Base-by-base conservation (phyloP, 1,284 basidiomycete genomes). In the Cryptococcus sp. region DNA sequence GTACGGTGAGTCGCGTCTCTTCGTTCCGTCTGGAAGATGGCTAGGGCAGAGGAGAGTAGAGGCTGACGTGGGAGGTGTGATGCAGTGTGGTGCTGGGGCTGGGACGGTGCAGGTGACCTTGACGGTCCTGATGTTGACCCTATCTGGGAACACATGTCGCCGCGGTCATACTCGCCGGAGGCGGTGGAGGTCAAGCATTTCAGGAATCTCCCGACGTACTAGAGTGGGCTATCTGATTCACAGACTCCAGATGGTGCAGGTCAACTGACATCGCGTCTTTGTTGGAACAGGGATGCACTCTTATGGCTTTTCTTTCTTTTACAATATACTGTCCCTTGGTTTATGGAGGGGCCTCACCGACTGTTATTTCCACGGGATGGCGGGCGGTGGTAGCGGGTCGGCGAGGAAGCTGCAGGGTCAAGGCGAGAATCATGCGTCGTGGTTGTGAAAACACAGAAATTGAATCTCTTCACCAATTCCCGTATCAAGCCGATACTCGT, bases 11-110 rank as follows among this genome's bases (percentile, higher is more conserved):
- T 77, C 28, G 28, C 9, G 28, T 33, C 9, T 33, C 28, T 9
- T 33, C 8, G 28, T 39, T 16, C 13, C 20, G 28, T 20, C 20
- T 47, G 9, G 9, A 20, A n/a, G 11, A 37, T 18, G 16, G n/a
- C 28, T 36, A 3, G 28, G 9, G 21, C 28, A 15, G 13, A 11
- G 5, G 8, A 4, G 46, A 36, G n/a, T 8, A 4, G 24, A 23
- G n/a, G 38, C 49, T 50, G 38, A 50, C 37, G 49, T 18, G 42
- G n/a, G n/a, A 13, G 4, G 24, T 50, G 3, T 45, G 35, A 13
- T 21, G 16, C 71, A 93, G 92, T 95, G 8, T 96, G 92, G 92
- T 96, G 92, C 73, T 96, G 93, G 93, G 93, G 93, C 21, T 97
- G 93, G 93, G 93, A 97, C 71, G 93, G 93, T 38, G 93, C 93